Evolutionary conservation across 257 asterid genomes (phyloP), one percentile per base, ranked within the genome.

Genomic region (Nicotiana benthamiana): DNA sequence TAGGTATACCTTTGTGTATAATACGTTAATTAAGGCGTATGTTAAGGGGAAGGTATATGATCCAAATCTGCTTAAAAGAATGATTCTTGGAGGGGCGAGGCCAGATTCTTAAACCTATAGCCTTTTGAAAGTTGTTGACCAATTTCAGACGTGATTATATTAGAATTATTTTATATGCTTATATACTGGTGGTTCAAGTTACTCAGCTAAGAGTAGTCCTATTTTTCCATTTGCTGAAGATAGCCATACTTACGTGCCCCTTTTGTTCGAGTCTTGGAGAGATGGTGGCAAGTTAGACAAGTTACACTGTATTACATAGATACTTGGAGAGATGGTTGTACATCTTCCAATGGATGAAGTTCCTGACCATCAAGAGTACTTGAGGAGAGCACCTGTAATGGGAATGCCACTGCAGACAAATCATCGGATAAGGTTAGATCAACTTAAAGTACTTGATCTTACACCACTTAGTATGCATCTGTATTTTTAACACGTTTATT

Each of bases 31-130:
- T 51, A 93, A 91, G 92, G 93, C 85, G 3, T 93, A 95, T 84
- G 92, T 91, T 40, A 95, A 92, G 92, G 99, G 95, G 18, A 95
- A 91, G 87, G 62, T 89, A 22, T 86, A 89, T 79, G 91, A 92
- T 82, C 93, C 94, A 76, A 86, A 91, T 85, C 96, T 95, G 82
- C 88, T 93, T 53, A 87, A 86, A 61, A 92, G 99, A 87, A 92
- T 93, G 97, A 92, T 95, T 83, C 88, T 95, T 86, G 99, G 94
- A 72, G 94, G 97, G 84, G 86, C 94, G 60, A 89, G 92, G 86
- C 99, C 97, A 1, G 99, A 95, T 87, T 88, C 97, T 48, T 97
- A 93, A 89, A 92, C 97, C 30, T 95, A 93, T 84, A 93, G 97
- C 82, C 82, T 92, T 74, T 80, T 93, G 82, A 93, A 90, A 87